phyloP scores from a whole-genome alignment of 2,329 filamentous ascomycete species.

The Trichoderma endophyticum region DNA sequence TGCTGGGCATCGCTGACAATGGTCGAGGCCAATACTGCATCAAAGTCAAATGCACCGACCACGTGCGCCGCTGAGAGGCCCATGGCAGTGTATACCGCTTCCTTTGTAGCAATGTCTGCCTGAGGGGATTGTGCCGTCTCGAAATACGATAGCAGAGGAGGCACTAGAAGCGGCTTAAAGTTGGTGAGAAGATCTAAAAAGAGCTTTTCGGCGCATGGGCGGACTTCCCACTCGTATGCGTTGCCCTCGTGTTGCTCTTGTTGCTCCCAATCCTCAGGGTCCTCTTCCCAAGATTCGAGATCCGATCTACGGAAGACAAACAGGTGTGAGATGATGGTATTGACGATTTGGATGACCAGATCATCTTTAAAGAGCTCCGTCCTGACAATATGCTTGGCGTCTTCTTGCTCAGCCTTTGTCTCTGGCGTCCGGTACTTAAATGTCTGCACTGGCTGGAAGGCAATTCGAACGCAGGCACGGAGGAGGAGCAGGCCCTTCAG shows the following conservation, averaged over 20 bases:
- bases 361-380: constrained; percentile 70
- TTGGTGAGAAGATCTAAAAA: constrained; percentile 89
- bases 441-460: constrained; percentile 73
- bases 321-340: constrained; percentile 79
- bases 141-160: constrained; percentile 80
- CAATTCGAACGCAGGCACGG: constrained; percentile 79
- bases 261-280: constrained; percentile 93
- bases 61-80: constrained; percentile 79
- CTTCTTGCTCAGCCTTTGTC: constrained; percentile 71
- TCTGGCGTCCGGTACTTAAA: constrained; percentile 79
- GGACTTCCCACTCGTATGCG: constrained; percentile 87
- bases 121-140: constrained; percentile 66
- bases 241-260: constrained; percentile 81
- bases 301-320: constrained; percentile 85
- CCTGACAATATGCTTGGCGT: constrained; percentile 68
- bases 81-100: constrained; percentile 91
- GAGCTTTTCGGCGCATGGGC: constrained; percentile 88
- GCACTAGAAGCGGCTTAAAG: constrained; percentile 77
- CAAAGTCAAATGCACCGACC: constrained; percentile 74
- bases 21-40: constrained; percentile 70
- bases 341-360: constrained; percentile 77
- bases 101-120: constrained; percentile 75
- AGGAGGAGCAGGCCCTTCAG: constrained; percentile 81
- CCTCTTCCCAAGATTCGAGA: constrained; percentile 87
- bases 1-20: constrained; percentile 75